phyloP scores from a whole-genome alignment of 2,329 filamentous ascomycete genomes.

The Magnaporthiopsis incrustans region DNA sequence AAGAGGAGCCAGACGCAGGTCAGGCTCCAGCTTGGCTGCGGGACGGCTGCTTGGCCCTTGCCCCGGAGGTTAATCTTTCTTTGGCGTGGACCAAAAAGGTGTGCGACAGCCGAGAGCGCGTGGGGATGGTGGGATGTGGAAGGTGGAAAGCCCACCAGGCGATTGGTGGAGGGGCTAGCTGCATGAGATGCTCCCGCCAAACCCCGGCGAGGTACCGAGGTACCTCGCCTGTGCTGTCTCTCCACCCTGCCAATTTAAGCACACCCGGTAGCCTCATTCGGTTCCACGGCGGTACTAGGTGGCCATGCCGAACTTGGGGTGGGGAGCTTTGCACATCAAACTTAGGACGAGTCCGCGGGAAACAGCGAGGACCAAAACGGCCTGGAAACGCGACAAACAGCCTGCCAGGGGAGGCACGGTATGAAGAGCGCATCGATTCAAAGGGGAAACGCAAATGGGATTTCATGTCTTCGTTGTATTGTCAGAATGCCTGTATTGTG shows the following conservation, averaged over 20 bases:
- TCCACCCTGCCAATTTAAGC: not conserved
- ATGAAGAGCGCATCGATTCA: too few species aligned
- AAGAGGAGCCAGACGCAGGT: not conserved
- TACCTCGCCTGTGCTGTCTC: not conserved
- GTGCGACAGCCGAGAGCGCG: not conserved
- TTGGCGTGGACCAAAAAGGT: not conserved
- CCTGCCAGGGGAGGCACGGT: too few species aligned
- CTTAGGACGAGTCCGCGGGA: not conserved
- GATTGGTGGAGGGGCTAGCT: not conserved
- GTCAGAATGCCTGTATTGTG: too few species aligned
- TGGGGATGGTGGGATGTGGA: not conserved
- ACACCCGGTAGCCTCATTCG: not conserved
- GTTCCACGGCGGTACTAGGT: not conserved
- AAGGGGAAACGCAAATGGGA: too few species aligned
- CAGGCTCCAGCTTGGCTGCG: not conserved
- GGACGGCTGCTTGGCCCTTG: not conserved
- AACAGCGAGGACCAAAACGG: not conserved
- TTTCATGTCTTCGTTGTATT: too few species aligned
- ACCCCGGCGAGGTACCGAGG: not conserved
- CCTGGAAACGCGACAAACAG: not conserved
- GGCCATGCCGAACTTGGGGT: not conserved
- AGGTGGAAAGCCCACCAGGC: not conserved
- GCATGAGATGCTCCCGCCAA: not conserved
- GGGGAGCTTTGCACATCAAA: not conserved
- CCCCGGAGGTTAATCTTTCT: not conserved